Base-by-base conservation (phyloP, 208 protist genomes). In the Crithidia bombi region DNA sequence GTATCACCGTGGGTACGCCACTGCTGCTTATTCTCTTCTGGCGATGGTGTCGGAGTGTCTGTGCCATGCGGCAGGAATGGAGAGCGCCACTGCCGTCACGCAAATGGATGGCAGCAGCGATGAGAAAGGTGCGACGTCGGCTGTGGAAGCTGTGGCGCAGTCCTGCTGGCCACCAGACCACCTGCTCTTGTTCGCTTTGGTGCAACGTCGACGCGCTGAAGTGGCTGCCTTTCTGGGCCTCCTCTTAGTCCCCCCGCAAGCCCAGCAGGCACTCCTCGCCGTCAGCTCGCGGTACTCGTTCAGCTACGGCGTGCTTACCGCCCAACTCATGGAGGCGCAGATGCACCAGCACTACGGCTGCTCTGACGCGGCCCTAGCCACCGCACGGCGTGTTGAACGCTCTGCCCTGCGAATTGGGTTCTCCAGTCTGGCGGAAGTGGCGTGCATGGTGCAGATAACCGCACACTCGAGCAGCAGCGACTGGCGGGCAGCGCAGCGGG, bases 151-250 rank as follows among this genome's bases (percentile, higher is more conserved):
- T 11, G 32, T 19, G 2, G 33, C 28, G 6, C 38, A 12, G 9
- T 32, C 44, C 11, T 93, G 79, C 51, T 93, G 82, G 81, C 75
- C 86, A n/a, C 82, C 88, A 11, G 88, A 96, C 43, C 78, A 89
- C 49, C 71, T 96, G 5, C 50, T 96, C 12, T 66, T 96, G 11
- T 86, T 84, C 65, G 64, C 82, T 9, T 49, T 82, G 36, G 73
- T 85, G 33, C 90, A 93, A 54, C 74, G 82, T 47, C 65, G 81
- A 23, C 78, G 86, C 3, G 87, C 81, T 12, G 73, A 88, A 66
- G 35, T 88, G 36, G 87, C 85, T 12, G 28, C 74, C 26, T 92
- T 90, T 33, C 72, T 93, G 11, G 86, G 78, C 2, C 81, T 86
- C 56, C 67, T 75, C 2, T 56, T 52, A 15, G 69, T 59, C 0